phyloP scores from a whole-genome alignment of 192 early-diverging fungal species.

The Dispira simplex region DNA sequence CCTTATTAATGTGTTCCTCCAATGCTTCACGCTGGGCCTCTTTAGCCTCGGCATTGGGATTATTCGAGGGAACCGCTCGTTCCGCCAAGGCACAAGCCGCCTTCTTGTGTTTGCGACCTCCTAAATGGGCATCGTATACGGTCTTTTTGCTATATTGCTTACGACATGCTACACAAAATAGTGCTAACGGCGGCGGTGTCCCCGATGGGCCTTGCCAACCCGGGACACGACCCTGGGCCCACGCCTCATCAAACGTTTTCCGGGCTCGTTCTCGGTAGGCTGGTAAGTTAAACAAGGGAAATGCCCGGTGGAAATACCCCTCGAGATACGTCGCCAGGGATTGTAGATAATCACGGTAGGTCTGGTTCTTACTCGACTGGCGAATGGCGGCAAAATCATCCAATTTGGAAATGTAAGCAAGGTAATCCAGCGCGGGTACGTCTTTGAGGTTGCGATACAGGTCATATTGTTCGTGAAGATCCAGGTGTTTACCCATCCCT shows the following conservation, averaged over 20 bases:
- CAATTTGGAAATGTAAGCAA: slow-evolving; percentile 50
- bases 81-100: slow-evolving; percentile 37
- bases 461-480: slow-evolving; percentile 65
- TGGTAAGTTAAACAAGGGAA: neutral
- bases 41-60: slow-evolving; percentile 4
- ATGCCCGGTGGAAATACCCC: slow-evolving; percentile 13
- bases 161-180: slow-evolving; percentile 59
- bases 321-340: slow-evolving; percentile 34
- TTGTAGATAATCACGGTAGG: slow-evolving; percentile 32
- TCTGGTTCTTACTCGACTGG: slow-evolving; percentile 13
- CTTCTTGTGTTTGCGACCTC: slow-evolving; percentile 85
- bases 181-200: slow-evolving; percentile 17
- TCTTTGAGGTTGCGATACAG: slow-evolving; percentile 68
- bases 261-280: neutral
- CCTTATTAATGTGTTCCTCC: slow-evolving; percentile 30
- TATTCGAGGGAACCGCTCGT: neutral
- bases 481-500: slow-evolving; percentile 63
- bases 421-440: slow-evolving; percentile 41
- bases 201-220: slow-evolving; percentile 43
- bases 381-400: slow-evolving; percentile 30
- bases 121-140: slow-evolving; percentile 73
- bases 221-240: neutral
- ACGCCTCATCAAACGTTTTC: neutral
- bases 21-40: slow-evolving; percentile 16
- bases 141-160: slow-evolving; percentile 74